Evolutionary conservation across 768 basidiomycete genomes (phyloP).

Genomic region (Russula olivacea): DNA sequence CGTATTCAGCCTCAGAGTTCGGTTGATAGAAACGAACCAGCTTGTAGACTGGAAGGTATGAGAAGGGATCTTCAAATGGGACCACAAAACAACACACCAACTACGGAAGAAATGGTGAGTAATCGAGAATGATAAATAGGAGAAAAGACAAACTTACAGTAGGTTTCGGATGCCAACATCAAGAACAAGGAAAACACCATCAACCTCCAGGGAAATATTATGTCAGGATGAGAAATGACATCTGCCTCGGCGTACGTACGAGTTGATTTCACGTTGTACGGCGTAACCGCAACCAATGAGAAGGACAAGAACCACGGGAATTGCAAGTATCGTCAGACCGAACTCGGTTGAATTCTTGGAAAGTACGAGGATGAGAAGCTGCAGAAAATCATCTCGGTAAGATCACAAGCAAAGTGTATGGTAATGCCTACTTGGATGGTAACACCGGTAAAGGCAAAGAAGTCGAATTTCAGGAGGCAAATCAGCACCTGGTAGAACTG

Average conservation of each 20-base stretch:
- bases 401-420: background rate
- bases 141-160: slow-evolving; percentile 48
- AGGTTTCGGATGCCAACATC: slow-evolving; percentile 72
- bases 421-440: slow-evolving; percentile 68
- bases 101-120: slow-evolving; percentile 10
- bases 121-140: background rate
- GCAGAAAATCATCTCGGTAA: slow-evolving; percentile 3
- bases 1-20: slow-evolving; percentile 46
- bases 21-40: slow-evolving; percentile 79
- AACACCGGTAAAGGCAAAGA: slow-evolving; percentile 81
- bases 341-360: slow-evolving; percentile 62
- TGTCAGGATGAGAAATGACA: slow-evolving; percentile 10
- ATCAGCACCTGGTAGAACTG: slow-evolving; percentile 84
- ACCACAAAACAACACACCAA: slow-evolving; percentile 3
- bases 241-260: slow-evolving; percentile 38
- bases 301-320: slow-evolving; percentile 68
- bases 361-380: slow-evolving; percentile 82
- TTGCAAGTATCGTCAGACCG: slow-evolving; percentile 74
- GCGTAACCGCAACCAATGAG: slow-evolving; percentile 62
- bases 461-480: slow-evolving; percentile 85
- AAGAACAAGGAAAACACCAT: slow-evolving; percentile 66
- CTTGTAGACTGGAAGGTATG: slow-evolving; percentile 57
- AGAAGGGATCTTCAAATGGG: background rate
- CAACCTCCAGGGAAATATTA: slow-evolving; percentile 40
- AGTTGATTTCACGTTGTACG: slow-evolving; percentile 75